Evolutionary conservation across 257 asterid species (phyloP), one percentile per base, ranked within the genome.

Genomic region (Lithospermum erythrorhizon): DNA sequence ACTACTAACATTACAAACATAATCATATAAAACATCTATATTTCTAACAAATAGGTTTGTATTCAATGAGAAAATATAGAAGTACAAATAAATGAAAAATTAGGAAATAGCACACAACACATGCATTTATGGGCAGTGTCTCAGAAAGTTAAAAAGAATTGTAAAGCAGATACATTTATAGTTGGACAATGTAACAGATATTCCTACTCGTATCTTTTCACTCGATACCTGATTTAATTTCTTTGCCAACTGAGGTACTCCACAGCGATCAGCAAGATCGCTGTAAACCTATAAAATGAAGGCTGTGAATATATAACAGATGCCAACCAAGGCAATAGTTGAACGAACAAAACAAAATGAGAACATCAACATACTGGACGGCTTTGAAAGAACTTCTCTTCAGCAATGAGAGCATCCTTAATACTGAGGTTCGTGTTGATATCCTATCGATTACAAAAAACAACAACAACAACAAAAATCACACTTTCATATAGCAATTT

Each of bases 221-320:
- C 18, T 47, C 3, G 1, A 41, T 68, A 82, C 96, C 99, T 93
- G 96, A 79, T 93, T 93, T 95, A 93, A 83, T 82, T 89, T 93
- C 87, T 84, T 93, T 62, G 97, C 96, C 87, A 93, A 71, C 81
- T 93, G 96, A 70, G 94, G 94, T 53, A 86, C 76, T 21, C 99
- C 97, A 74, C 99, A 93, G 23, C 90, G 91, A 70, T 89, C 97
- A 41, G 95, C 90, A 73, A 93, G 78, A 68, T 89, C 97, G 58
- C 71, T 83, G 68, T 93, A 93, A 20, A 86, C 96, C 99, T 93
- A 69, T 56, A 74, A 49, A 59, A 54, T 61, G 70, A 59, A 52
- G 65, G 20, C 30, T 59, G 41, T 41, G 49, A 41, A 41, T 58
- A 59, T 51, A 48, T 25, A 5, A 52, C 51, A 57, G 66, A 37